Percentiles rank a stretch among this genome's conserved stretches.
These are phyloP conservation scores for Trichoderma atrobrunneum DNA, from an alignment of 2,329 filamentous ascomycete genomes.

Conservation along the genomic window DNA sequence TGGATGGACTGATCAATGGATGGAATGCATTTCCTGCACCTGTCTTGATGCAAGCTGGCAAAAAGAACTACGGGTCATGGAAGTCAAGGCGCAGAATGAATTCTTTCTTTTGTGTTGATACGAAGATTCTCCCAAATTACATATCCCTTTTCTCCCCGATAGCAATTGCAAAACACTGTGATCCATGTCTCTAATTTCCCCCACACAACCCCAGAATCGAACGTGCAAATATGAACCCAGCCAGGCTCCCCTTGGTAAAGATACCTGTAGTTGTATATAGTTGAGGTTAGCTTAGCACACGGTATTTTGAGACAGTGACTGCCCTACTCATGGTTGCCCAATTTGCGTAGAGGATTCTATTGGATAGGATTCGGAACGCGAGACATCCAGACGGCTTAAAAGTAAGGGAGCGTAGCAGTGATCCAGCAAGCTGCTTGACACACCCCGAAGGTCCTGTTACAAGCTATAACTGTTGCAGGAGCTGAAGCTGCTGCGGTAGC, in stretches of 20 bases:
- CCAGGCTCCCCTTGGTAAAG: not conserved
- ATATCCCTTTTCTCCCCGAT: not conserved
- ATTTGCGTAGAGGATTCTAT: not conserved
- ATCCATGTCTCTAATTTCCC: not conserved
- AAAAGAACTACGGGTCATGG: not conserved
- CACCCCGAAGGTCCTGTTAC: conserved; percentile 41
- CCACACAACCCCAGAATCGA: not conserved
- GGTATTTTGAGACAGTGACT: not conserved
- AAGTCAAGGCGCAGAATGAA: not conserved
- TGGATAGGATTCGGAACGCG: too few species aligned
- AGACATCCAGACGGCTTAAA: not conserved
- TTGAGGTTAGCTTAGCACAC: not conserved
- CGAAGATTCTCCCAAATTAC: not conserved
- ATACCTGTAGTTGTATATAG: not conserved
- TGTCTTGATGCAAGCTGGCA: not conserved
- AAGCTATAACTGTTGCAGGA: conserved; percentile 38
- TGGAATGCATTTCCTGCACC: not conserved
- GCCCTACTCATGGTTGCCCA: not conserved
- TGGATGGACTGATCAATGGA: not conserved
- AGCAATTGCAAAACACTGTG: not conserved
- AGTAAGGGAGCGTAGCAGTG: not conserved
- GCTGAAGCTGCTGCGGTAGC: conserved; percentile 36
- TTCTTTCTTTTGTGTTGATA: not conserved
- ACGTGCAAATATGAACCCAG: not conserved
- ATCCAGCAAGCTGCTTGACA: conserved; percentile 8